Evolutionary conservation across 2,329 filamentous ascomycete genomes (phyloP).

Genomic region (Coleophoma crateriformis): DNA sequence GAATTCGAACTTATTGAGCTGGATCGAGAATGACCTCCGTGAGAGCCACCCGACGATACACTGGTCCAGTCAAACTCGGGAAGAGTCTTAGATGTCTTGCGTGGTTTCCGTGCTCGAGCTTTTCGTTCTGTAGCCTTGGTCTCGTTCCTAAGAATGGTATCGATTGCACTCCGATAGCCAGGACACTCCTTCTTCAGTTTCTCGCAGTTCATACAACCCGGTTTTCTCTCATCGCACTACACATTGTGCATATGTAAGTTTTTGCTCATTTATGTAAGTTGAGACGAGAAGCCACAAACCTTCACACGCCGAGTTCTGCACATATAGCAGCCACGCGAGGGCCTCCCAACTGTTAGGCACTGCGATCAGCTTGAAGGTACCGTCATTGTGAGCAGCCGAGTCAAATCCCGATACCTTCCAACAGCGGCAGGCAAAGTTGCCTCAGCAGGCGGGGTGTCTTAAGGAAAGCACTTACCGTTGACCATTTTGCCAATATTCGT

Average conservation of each 20-base stretch:
- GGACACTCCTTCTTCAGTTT: constrained; percentile 56
- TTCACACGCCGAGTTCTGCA: constrained; percentile 66
- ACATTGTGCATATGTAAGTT: constrained; percentile 9
- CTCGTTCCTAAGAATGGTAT: constrained; percentile 64
- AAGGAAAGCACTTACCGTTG: constrained; percentile 30
- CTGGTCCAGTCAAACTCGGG: constrained; percentile 1
- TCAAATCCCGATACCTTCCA: no score
- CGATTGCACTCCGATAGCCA: constrained; percentile 62
- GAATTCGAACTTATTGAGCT: not conserved
- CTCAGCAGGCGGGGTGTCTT: no score
- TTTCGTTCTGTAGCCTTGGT: constrained; percentile 58
- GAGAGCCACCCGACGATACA: not conserved
- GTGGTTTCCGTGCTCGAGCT: constrained; percentile 40
- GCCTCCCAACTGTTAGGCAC: constrained; percentile 39
- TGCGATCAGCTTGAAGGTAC: no score
- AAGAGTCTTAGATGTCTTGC: not conserved
- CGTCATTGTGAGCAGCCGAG: no score
- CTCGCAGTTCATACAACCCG: constrained; percentile 55
- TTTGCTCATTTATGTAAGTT: not conserved
- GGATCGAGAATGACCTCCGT: not conserved
- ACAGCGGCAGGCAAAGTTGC: no score
- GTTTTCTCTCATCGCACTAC: constrained; percentile 59
- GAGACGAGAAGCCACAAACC: constrained; percentile 35
- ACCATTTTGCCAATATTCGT: constrained; percentile 40
- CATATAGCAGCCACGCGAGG: constrained; percentile 63